Percentiles rank a stretch among this genome's conserved stretches.
These are phyloP conservation scores for Podospora pseudopauciseta DNA, from an alignment of 495 filamentous ascomycete genomes.

Conservation along the genomic window DNA sequence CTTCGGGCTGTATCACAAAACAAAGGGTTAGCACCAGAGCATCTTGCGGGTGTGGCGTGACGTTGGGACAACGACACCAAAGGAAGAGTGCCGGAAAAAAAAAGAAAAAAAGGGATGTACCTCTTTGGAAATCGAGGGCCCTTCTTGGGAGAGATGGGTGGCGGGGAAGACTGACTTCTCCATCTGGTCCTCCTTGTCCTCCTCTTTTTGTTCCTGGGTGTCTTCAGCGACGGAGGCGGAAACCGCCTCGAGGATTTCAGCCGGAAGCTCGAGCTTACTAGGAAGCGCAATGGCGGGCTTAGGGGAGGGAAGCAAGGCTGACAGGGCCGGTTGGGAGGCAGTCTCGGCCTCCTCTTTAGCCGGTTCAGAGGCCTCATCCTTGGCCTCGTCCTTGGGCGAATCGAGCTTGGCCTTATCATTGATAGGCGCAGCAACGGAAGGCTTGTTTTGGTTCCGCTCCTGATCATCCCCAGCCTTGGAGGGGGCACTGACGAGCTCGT, in stretches of 20 bases:
- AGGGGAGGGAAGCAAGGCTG: neutral
- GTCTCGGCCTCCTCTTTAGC: slow-evolving; percentile 6
- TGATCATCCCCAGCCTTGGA: neutral
- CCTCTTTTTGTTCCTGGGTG: neutral
- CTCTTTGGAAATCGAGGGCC: slow-evolving; percentile 6
- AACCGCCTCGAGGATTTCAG: slow-evolving; percentile 12
- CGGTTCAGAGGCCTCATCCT: slow-evolving; percentile 1
- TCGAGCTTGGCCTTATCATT: neutral
- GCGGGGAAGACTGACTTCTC: slow-evolving; percentile 11
- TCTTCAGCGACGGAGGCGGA: slow-evolving; percentile 11
- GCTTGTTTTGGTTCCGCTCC: neutral
- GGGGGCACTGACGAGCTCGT: slow-evolving; percentile 12
- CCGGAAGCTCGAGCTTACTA: slow-evolving; percentile 8
- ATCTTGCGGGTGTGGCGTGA: neutral
- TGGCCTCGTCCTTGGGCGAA: neutral
- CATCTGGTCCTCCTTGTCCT: slow-evolving; percentile 6
- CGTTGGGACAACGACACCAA: neutral
- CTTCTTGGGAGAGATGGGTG: neutral
- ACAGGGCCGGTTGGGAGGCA: slow-evolving; percentile 2
- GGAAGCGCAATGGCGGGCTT: slow-evolving; percentile 17
- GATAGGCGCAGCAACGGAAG: neutral
- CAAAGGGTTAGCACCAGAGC: neutral
- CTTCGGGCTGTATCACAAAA: neutral
- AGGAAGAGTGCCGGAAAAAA: neutral
- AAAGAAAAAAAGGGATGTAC: slow-evolving; percentile 9